phyloP scores from a whole-genome alignment of 371 early-diverging fungal genomes.

The Saksenaea vasiformis region DNA sequence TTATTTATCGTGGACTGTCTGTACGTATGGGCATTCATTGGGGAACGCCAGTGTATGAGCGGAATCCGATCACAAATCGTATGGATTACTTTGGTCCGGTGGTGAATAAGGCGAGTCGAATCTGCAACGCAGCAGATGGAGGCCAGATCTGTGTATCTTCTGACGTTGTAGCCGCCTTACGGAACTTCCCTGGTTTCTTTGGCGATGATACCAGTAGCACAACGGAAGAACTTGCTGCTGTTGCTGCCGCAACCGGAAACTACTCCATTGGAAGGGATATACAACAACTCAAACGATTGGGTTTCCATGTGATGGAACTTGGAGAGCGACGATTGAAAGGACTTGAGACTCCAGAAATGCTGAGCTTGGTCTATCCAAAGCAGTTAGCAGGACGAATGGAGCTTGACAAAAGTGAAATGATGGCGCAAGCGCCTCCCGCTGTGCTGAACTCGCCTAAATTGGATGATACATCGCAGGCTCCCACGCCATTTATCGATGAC shows the following conservation, averaged over 20 bases:
- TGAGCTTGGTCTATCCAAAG: conserved; percentile 75
- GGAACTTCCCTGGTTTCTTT: conserved; percentile 41
- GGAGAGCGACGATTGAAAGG: conserved; percentile 91
- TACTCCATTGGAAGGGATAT: conserved; percentile 58
- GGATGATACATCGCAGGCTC: background rate
- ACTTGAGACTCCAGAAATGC: conserved; percentile 84
- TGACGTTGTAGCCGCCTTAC: conserved; percentile 63
- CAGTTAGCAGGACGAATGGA: conserved; percentile 54
- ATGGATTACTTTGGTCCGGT: conserved; percentile 98
- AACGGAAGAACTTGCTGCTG: conserved; percentile 1
- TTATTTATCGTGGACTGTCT: conserved; percentile 86
- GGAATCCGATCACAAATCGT: conserved; percentile 87
- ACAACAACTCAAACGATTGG: conserved; percentile 67
- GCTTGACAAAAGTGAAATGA: conserved; percentile 36
- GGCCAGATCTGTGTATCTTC: conserved; percentile 84
- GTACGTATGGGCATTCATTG: conserved; percentile 97
- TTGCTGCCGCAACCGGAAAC: conserved; percentile 14
- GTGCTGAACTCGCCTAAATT: background rate
- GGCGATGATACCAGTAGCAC: conserved; percentile 29
- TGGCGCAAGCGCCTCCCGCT: conserved; percentile 7
- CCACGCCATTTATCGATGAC: conserved; percentile 6
- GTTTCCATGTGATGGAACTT: conserved; percentile 71
- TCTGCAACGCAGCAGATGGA: conserved; percentile 88
- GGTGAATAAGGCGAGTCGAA: conserved; percentile 88
- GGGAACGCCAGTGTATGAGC: conserved; percentile 90